A percentile compares a stretch with the other conserved stretches of the same genome.
These are phyloP conservation scores for Rhododendron molle DNA, from an alignment of 148 eudicot species.

Conservation along the genomic window DNA sequence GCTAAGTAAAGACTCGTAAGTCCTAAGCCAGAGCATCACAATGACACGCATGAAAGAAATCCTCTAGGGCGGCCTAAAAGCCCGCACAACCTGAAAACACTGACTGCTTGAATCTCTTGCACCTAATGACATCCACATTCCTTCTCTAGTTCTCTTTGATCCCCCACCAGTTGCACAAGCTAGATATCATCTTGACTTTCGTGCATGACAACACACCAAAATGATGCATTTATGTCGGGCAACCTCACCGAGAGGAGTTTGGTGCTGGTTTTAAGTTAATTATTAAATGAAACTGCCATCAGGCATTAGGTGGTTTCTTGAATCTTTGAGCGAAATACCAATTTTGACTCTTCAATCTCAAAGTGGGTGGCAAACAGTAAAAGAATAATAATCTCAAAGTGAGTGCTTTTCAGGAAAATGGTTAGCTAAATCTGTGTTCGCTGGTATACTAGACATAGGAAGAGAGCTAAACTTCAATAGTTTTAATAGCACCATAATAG, in stretches of 20 bases:
- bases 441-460: background rate
- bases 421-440: background rate
- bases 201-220: background rate
- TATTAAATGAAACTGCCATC: background rate
- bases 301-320: background rate
- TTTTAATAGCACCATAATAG: background rate
- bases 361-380: background rate
- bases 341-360: background rate
- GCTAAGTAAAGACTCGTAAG: background rate
- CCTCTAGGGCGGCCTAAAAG: no score
- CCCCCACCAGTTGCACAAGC: background rate
- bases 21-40: background rate
- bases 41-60: background rate
- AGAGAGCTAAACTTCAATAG: background rate
- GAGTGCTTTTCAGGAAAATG: background rate
- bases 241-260: background rate
- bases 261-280: slow-evolving; percentile 6
- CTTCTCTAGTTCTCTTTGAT: background rate
- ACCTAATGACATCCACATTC: background rate
- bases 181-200: background rate
- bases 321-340: background rate
- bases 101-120: background rate
- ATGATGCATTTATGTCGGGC: background rate
- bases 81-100: background rate
- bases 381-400: background rate